Percentiles rank a stretch among this genome's conserved stretches.
These are phyloP conservation scores for Chlamydomonas eustigma DNA, from an alignment of 139 green algal genomes.

Conservation along the genomic window DNA sequence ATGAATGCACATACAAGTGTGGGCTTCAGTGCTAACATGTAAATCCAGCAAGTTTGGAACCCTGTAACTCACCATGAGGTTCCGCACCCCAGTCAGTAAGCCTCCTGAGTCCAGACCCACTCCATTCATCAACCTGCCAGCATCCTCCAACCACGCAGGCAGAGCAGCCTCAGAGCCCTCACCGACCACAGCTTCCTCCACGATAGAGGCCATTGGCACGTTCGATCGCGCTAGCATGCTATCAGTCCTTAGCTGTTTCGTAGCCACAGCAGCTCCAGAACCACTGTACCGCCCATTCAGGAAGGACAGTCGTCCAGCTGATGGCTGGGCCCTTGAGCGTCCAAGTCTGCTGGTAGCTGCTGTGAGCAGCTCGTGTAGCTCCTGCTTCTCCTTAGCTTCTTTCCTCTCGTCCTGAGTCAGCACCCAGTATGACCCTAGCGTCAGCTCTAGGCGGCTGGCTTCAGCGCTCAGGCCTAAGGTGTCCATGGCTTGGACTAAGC, in stretches of 20 bases:
- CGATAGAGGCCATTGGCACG: not conserved
- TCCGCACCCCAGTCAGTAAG: slow-evolving; percentile 17
- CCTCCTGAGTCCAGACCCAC: slow-evolving; percentile 4
- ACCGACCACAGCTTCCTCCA: not conserved
- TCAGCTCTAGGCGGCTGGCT: slow-evolving; percentile 23
- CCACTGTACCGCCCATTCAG: not conserved
- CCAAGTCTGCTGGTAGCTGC: not conserved
- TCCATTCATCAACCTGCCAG: slow-evolving; percentile 17
- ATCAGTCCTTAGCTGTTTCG: not conserved
- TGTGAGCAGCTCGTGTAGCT: not conserved
- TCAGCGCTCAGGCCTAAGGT: slow-evolving; percentile 20
- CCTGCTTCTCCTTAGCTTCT: not conserved
- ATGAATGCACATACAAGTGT: too few species aligned
- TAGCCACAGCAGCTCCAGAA: not conserved
- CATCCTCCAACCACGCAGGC: slow-evolving; percentile 30
- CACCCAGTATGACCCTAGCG: slow-evolving; percentile 23
- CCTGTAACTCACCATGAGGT: slow-evolving; percentile 15
- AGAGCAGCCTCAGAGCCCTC: not conserved
- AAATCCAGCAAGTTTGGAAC: too few species aligned
- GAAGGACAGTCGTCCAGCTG: not conserved
- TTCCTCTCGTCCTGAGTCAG: slow-evolving; percentile 1
- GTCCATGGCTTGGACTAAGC: slow-evolving; percentile 30
- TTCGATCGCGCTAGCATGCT: not conserved
- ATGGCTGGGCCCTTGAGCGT: not conserved
- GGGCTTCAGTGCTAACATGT: too few species aligned